Evolutionary conservation across 2,329 filamentous ascomycete species (phyloP).

Genomic region (Neofusicoccum parvum): DNA sequence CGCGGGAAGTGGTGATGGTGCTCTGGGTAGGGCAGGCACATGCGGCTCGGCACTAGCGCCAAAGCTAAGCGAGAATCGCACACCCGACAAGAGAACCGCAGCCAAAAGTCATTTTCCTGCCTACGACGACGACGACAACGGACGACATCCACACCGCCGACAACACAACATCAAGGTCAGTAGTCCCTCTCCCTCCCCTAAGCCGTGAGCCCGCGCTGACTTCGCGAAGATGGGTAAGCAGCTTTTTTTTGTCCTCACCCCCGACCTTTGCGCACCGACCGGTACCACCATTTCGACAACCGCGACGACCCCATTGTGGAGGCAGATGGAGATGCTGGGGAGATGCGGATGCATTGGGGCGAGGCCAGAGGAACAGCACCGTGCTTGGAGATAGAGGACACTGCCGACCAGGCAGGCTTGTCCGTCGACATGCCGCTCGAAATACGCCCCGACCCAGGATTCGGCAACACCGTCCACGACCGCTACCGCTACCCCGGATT

Average conservation of each 20-base stretch:
- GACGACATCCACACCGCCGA: conserved; percentile 22
- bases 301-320: conserved; percentile 7
- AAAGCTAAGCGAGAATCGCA: conserved; percentile 21
- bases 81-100: conserved; percentile 19
- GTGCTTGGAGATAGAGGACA: neutral
- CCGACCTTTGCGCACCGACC: conserved; percentile 8
- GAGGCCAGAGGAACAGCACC: neutral
- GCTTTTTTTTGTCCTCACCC: neutral
- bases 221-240: conserved; percentile 25
- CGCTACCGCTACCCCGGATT: neutral
- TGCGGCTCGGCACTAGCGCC: conserved; percentile 19
- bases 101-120: conserved; percentile 31
- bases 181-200: neutral
- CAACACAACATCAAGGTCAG: conserved; percentile 23
- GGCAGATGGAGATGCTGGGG: neutral
- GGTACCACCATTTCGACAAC: neutral
- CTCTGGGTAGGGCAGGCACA: neutral
- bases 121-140: conserved; percentile 23
- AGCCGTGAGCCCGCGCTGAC: conserved; percentile 18
- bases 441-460: neutral
- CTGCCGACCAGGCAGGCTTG: neutral
- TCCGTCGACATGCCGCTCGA: neutral
- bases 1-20: neutral
- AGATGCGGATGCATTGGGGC: neutral
- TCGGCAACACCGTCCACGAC: neutral